Base-by-base conservation (phyloP, 768 basidiomycete genomes). In the Coprinellus micaceus region DNA sequence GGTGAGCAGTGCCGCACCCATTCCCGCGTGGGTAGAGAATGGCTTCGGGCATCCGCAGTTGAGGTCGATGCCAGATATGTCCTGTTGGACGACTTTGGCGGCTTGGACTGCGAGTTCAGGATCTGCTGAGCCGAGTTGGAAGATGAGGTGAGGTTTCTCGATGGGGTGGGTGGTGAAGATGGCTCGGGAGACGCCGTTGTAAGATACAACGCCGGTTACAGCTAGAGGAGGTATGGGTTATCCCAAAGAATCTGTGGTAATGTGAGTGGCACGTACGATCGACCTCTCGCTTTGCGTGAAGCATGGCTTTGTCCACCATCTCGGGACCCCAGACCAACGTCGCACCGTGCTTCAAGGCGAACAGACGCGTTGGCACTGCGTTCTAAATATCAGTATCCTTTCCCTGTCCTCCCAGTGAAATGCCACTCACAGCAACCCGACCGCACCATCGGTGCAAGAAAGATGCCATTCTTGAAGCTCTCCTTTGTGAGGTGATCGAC, bases 371-470 rank as follows among this genome's bases (percentile, higher is more conserved):
- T 0, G 91, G 92, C 24, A 95, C 93, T 95, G 66, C 7, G 13
- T 33, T 6, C 33, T n/a, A n/a, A n/a, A n/a, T n/a, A n/a, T n/a
- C n/a, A n/a, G n/a, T n/a, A 13, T 6, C 33, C 33, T 33, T 7
- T 52, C 43, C 46, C 22, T 30, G 19, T 22, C 5, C 17, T 33
- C 22, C 33, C 66, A 63, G 29, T 15, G 64, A 19, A 58, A 62
- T 49, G 43, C 53, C 58, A 62, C 28, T 40, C 71, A 94, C 91
- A 71, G 61, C 88, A 88, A 58, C 94, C 92, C 56, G 92, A 96
- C 66, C 94, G 83, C 52, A 99, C 97, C 97, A 99, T 99, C 1
- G 97, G 97, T 2, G 97, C 96, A n/a, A 99, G 82, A 65, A 97
- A 88, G 28, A 98, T 76, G 10, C 94, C 95, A 73, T 91, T 80